Conservation (phyloP, 495 filamentous ascomycete species). For the Schizothecium vesticola region DNA sequence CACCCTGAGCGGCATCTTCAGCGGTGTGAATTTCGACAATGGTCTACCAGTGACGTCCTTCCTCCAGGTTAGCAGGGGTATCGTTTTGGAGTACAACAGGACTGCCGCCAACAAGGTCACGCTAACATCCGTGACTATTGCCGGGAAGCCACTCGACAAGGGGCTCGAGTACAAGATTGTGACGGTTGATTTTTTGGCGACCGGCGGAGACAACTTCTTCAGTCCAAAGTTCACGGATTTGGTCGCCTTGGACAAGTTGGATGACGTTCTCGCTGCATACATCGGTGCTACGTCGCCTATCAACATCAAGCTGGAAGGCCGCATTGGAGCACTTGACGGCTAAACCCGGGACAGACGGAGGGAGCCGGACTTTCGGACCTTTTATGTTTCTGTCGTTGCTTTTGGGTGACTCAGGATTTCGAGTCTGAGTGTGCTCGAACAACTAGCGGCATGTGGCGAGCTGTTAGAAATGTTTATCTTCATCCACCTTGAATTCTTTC, state of each 20-base stretch:
- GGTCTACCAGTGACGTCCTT: conserved; percentile 43
- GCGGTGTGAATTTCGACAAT: conserved; percentile 42
- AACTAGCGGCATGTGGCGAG: not conserved
- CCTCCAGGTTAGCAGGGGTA: conserved; percentile 45
- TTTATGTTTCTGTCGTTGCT: not conserved
- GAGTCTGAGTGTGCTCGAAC: not conserved
- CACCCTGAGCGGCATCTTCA: conserved; percentile 45
- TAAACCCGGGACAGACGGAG: not conserved
- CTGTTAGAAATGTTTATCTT: not conserved
- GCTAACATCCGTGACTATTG: conserved; percentile 41
- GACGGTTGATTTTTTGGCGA: conserved; percentile 51
- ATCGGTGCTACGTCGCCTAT: conserved; percentile 42
- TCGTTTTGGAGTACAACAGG: conserved; percentile 45
- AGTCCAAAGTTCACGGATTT: conserved; percentile 27
- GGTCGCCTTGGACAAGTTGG: conserved; percentile 44
- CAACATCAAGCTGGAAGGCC: conserved; percentile 42
- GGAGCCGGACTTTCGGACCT: not conserved
- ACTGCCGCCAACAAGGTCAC: conserved; percentile 20
- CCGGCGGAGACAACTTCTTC: conserved; percentile 53
- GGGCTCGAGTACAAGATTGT: conserved; percentile 42
- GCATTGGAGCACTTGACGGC: conserved; percentile 31
- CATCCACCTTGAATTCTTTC: no score
- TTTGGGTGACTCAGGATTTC: not conserved
- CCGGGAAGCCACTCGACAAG: conserved; percentile 33
- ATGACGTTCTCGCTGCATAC: conserved; percentile 46